These are phyloP conservation scores for Rhododendron griersonianum DNA, from an alignment of 148 eudicot genomes.

Conservation along the genomic window DNA sequence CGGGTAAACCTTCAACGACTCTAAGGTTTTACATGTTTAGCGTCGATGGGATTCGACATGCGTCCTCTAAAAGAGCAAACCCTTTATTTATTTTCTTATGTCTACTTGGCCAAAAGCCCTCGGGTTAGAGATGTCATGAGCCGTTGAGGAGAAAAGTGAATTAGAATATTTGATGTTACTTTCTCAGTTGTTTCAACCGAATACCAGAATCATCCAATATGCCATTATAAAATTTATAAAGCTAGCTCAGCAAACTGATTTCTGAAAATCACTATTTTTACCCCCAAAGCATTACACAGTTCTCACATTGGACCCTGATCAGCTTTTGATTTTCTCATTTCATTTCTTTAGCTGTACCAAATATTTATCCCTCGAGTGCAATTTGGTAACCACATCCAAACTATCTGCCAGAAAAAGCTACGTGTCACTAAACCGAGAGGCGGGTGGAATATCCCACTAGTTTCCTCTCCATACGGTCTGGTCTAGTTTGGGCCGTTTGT, in stretches of 20 bases:
- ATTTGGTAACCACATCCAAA: not conserved
- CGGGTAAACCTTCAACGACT: too few species aligned
- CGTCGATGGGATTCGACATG: too few species aligned
- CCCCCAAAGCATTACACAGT: not conserved
- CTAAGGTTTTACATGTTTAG: too few species aligned
- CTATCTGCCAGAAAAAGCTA: not conserved
- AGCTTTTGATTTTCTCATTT: not conserved
- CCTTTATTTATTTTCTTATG: too few species aligned
- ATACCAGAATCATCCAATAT: conserved; percentile 7
- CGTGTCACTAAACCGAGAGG: not conserved
- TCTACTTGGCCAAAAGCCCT: not conserved
- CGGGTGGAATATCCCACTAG: not conserved
- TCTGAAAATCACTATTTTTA: not conserved
- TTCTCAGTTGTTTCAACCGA: conserved; percentile 15
- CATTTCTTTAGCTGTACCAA: not conserved
- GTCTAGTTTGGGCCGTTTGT: not conserved
- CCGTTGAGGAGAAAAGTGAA: not conserved
- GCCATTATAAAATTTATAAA: not conserved
- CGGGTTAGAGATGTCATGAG: not conserved
- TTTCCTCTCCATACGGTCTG: not conserved
- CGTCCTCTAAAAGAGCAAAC: not conserved
- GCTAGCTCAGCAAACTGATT: not conserved
- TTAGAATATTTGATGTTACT: not conserved
- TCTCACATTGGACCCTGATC: not conserved
- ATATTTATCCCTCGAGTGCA: not conserved